Conservation (phyloP, 129 eudicot genomes). For the Chrysanthemum seticuspe region DNA sequence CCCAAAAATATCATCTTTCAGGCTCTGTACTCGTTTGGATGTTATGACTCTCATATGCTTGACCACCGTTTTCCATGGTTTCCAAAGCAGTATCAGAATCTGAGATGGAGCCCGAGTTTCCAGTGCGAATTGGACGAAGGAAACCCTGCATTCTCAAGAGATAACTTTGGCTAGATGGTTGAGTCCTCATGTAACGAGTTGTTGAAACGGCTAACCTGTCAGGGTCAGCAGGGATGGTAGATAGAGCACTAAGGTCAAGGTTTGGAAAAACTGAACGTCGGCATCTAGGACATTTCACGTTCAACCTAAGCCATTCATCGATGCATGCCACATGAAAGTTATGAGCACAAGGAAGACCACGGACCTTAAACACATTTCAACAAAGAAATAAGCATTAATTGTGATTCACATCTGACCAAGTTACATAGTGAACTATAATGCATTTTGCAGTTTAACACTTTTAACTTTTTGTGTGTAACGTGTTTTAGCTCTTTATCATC, state of each 20-base stretch:
- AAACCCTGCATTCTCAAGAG: constrained; percentile 78
- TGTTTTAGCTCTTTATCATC: too few relatives aligned
- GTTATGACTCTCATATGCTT: constrained; percentile 19
- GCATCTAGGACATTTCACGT: constrained; percentile 95
- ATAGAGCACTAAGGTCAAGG: constrained; percentile 93
- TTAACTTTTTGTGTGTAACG: too few relatives aligned
- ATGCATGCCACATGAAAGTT: constrained; percentile 98
- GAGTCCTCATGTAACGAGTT: constrained; percentile 65
- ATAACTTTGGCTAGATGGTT: constrained; percentile 78
- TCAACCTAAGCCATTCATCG: constrained; percentile 94
- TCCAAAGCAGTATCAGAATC: constrained; percentile 47
- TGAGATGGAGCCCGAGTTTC: constrained; percentile 42
- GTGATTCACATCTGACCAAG: not conserved
- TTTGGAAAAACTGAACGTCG: constrained; percentile 95
- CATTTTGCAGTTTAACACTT: too few relatives aligned
- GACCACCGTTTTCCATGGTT: constrained; percentile 56
- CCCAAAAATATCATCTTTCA: constrained; percentile 26
- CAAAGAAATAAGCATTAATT: constrained; percentile 1
- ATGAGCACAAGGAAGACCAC: constrained; percentile 98
- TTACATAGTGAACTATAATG: not conserved
- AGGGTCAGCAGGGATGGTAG: constrained; percentile 69
- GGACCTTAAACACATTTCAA: constrained; percentile 52
- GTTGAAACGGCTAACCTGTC: constrained; percentile 63
- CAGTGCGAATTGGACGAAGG: constrained; percentile 63
- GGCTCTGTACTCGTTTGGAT: constrained; percentile 26